Base-by-base conservation (phyloP, 345 rosid species). In the Rhizophora apiculata region DNA sequence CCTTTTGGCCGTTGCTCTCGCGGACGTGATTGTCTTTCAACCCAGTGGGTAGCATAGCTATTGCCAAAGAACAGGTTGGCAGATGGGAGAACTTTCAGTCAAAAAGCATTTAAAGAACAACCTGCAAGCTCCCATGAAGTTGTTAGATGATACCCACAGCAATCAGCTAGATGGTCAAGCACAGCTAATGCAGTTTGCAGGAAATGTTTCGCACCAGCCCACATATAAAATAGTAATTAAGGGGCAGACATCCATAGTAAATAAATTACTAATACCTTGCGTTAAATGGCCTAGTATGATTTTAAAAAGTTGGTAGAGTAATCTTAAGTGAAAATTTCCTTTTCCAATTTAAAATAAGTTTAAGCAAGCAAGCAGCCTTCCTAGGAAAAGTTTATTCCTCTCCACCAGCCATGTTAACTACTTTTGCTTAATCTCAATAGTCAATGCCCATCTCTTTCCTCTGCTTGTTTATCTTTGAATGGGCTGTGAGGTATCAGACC, bases 11-110 rank as follows among this genome's bases (percentile, higher is more conserved):
- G 81, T 73, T 86, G 85, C 79, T 90, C 79, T 88, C 91, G 18
- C 87, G 86, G 72, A 80, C 81, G 84, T 83, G 94, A 83, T 78
- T 87, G 80, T 91, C 92, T 82, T 85, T 91, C 80, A 79, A 76
- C 79, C 86, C 90, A 78, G 86, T 75, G 60, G 90, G 94, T 84
- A 75, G 96, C 96, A 90, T 90, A 82, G 76, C 83, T 87, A 67
- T 82, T 71, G 53, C 84, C 74, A 78, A 77, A 37, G 36, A 61
- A 69, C 62, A 70, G 73, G 65, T 10, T 75, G 64, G 61, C 69
- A 32, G 60, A 57, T 58, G 54, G 32, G 51, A 59, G 46, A 56
- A 62, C 32, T 60, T 67, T 65, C 69, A n/a, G 67, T 49, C 32
- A 65, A 65, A 67, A 37, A 46, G 64, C 75, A 64, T 49, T 46